phyloP scores from a whole-genome alignment of 2,329 filamentous ascomycete species.

The Atkinsonella hypoxylon region DNA sequence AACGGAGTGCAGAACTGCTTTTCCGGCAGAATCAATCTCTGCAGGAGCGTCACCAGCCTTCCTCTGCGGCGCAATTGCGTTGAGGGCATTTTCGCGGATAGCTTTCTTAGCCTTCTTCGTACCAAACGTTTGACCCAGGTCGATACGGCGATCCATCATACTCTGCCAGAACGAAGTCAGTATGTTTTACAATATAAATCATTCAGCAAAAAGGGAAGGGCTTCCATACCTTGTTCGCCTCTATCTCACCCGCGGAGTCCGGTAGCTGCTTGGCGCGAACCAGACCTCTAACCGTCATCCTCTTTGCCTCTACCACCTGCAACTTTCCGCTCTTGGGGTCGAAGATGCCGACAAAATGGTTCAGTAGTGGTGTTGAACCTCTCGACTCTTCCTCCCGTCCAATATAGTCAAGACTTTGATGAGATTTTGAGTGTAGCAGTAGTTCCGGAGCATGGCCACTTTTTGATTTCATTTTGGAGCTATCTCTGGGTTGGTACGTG shows the following conservation, averaged over 20 bases:
- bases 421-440: slow-evolving; percentile 43
- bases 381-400: slow-evolving; percentile 34
- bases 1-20: slow-evolving; percentile 52
- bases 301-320: slow-evolving; percentile 50
- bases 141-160: slow-evolving; percentile 49
- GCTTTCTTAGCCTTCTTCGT: slow-evolving; percentile 79
- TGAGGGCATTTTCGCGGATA: slow-evolving; percentile 54
- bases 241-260: slow-evolving; percentile 27
- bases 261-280: slow-evolving; percentile 43
- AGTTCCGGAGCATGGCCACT: slow-evolving; percentile 34
- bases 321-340: slow-evolving; percentile 48
- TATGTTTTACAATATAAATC: neutral
- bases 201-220: neutral
- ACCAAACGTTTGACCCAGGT: slow-evolving; percentile 68
- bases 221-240: slow-evolving; percentile 16
- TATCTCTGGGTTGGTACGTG: slow-evolving; percentile 32
- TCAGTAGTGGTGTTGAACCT: slow-evolving; percentile 29
- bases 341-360: slow-evolving; percentile 54
- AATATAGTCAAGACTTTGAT: slow-evolving; percentile 48
- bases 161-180: slow-evolving; percentile 29
- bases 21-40: slow-evolving; percentile 42
- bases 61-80: slow-evolving; percentile 48
- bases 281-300: slow-evolving; percentile 47
- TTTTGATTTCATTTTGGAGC: slow-evolving; percentile 23
- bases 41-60: slow-evolving; percentile 25